Percentiles rank a stretch among this genome's conserved stretches.
These are phyloP conservation scores for Stagonosporopsis cucurbitacearum DNA, from an alignment of 2,329 filamentous ascomycete species.

Conservation along the genomic window DNA sequence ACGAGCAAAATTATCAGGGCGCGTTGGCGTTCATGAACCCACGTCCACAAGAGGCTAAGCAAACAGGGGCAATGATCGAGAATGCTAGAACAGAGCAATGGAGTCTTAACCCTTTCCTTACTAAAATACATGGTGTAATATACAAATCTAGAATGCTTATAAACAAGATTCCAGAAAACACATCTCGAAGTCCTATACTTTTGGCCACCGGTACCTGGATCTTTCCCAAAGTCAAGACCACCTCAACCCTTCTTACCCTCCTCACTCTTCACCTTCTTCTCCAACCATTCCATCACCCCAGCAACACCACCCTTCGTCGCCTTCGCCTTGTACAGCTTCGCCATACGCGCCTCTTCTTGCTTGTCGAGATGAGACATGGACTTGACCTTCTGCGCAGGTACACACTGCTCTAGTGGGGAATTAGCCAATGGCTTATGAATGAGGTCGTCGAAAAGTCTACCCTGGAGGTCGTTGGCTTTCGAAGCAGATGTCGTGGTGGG, in stretches of 20 bases:
- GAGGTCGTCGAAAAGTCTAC: background rate
- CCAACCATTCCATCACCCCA: background rate
- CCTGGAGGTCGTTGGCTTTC: background rate
- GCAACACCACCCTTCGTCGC: background rate
- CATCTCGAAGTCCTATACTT: background rate
- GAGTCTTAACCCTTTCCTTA: background rate
- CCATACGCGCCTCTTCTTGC: constrained; percentile 9
- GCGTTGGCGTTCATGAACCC: background rate
- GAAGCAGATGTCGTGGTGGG: background rate
- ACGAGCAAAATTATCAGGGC: background rate
- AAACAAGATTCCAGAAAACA: background rate
- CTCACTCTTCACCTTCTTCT: background rate
- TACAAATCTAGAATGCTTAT: background rate
- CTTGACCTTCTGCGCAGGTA: constrained; percentile 11
- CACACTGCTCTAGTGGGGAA: background rate
- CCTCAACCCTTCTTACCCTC: background rate
- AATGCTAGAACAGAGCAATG: background rate
- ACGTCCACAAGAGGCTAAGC: no score
- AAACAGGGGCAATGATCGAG: background rate
- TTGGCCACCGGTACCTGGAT: background rate
- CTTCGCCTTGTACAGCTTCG: constrained; percentile 1
- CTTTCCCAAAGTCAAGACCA: background rate
- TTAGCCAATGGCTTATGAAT: background rate
- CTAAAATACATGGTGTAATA: background rate
- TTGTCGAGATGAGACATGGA: constrained; percentile 19